phyloP scores from a whole-genome alignment of 1,284 basidiomycete genomes.

The Puccinia coronata region DNA sequence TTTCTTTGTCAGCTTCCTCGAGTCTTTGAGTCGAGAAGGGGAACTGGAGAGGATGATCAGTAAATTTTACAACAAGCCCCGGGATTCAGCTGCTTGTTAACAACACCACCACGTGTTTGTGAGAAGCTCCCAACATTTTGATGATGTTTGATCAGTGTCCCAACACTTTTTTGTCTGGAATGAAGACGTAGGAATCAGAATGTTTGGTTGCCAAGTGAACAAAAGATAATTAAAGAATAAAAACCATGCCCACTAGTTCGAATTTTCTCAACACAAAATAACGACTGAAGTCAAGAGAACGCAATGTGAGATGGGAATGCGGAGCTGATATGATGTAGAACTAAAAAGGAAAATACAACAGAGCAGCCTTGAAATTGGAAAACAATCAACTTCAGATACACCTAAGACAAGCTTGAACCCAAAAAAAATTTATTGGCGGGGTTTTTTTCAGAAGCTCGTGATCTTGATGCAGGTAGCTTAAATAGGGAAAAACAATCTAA shows the following conservation, averaged over 20 bases:
- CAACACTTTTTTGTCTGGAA: too few relatives aligned
- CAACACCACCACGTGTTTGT: not conserved
- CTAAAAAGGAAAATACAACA: not conserved
- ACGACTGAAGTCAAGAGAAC: not conserved
- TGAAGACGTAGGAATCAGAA: too few relatives aligned
- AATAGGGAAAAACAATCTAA: not conserved
- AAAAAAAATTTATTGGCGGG: too few relatives aligned
- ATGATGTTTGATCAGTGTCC: not conserved
- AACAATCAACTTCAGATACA: not conserved
- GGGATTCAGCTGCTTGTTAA: constrained; percentile 33
- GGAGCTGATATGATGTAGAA: constrained; percentile 14
- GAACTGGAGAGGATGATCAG: constrained; percentile 19
- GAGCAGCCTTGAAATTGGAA: not conserved
- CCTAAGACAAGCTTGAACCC: not conserved
- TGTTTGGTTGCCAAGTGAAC: not conserved
- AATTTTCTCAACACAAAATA: not conserved
- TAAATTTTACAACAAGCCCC: constrained; percentile 40
- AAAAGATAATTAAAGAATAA: not conserved
- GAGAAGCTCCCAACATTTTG: not conserved
- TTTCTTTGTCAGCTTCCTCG: constrained; percentile 24
- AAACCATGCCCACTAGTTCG: not conserved
- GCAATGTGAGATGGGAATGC: not conserved
- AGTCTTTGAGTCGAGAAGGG: constrained; percentile 7
- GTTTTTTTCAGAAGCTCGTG: too few relatives aligned
- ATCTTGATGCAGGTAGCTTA: too few relatives aligned